Base-by-base conservation (phyloP, 306 rosid species). In the Rosa chinensis region DNA sequence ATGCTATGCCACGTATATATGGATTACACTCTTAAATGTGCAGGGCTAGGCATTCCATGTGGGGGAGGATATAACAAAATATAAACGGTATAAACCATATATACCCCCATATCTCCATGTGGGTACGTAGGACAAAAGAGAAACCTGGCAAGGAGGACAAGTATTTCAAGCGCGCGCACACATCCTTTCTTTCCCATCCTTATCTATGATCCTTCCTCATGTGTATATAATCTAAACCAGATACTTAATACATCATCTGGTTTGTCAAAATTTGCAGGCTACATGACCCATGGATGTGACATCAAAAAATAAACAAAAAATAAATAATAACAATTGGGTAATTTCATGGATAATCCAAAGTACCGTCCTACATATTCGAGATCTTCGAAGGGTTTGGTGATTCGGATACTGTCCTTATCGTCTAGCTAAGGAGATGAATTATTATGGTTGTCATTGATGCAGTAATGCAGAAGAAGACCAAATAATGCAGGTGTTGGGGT, bases 141-240 rank as follows among this genome's bases (percentile, higher is more conserved):
- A 86, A 83, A 80, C 78, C 55, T 70, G 43, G 49, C 80, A 69
- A 37, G 68, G 66, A 78, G 80, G 75, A 72, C 78, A 78, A 49
- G 55, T 86, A 56, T 77, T 37, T 67, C 49, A 39, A 10, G 55
- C 35, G 35, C 35, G 35, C 35, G 2, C 35, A 1, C 35, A 32
- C 0, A 32, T 62, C 40, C 40, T 16, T 64, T 64, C 21, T 64
- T 64, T 18, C 0, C 49, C 79, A 70, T 87, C 74, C 77, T 79
- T 77, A 14, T 85, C 89, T 64, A 28, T 58, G 35, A 76, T 77
- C 78, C 43, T 77, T 81, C 74, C 72, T 40, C 89, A 81, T 84
- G 85, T 85, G 85, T 45, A 14, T 72, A 66, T 21, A 40, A 23
- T 42, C 52, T 9, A 69, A 55, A 74, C 68, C 52, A 37, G 44